These are phyloP conservation scores for Penicillium paxilli DNA, from an alignment of 495 filamentous ascomycete species.

Conservation along the genomic window DNA sequence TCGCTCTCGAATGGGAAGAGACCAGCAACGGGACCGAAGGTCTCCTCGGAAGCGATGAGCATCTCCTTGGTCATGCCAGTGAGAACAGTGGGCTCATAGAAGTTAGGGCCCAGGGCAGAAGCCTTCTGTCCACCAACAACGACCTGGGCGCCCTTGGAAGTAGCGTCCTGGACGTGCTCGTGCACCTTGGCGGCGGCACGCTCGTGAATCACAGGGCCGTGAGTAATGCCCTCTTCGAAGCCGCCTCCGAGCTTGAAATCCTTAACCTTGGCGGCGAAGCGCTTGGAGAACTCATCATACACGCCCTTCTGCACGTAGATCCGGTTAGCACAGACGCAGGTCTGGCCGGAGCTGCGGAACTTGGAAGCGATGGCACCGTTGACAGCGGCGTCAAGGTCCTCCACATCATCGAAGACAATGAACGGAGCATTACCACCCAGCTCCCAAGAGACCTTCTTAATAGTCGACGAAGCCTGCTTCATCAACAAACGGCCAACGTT, in stretches of 20 bases:
- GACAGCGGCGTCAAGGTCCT: conserved; percentile 76
- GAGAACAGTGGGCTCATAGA: conserved; percentile 80
- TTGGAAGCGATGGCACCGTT: conserved; percentile 74
- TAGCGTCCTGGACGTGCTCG: conserved; percentile 74
- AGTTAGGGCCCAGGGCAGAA: conserved; percentile 68
- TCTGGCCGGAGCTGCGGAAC: conserved; percentile 87
- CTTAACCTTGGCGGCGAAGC: conserved; percentile 72
- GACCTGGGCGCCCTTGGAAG: conserved; percentile 70
- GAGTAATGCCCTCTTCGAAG: conserved; percentile 68
- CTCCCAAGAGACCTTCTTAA: conserved; percentile 88
- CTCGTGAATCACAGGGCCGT: conserved; percentile 81
- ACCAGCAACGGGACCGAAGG: conserved; percentile 83
- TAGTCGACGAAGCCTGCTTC: conserved; percentile 74
- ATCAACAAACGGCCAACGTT: conserved; percentile 84
- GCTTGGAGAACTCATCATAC: conserved; percentile 71
- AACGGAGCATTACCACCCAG: conserved; percentile 91
- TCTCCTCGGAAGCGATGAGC: conserved; percentile 77
- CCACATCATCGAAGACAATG: conserved; percentile 86
- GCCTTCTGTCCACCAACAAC: conserved; percentile 68
- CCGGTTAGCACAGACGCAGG: conserved; percentile 87
- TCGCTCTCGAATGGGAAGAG: conserved; percentile 83
- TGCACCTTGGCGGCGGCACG: conserved; percentile 75
- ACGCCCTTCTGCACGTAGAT: conserved; percentile 80
- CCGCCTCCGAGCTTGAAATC: conserved; percentile 77
- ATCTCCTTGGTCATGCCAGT: conserved; percentile 79